Evolutionary conservation across 768 basidiomycete species (phyloP).

Genomic region (Agaricus blazei): DNA sequence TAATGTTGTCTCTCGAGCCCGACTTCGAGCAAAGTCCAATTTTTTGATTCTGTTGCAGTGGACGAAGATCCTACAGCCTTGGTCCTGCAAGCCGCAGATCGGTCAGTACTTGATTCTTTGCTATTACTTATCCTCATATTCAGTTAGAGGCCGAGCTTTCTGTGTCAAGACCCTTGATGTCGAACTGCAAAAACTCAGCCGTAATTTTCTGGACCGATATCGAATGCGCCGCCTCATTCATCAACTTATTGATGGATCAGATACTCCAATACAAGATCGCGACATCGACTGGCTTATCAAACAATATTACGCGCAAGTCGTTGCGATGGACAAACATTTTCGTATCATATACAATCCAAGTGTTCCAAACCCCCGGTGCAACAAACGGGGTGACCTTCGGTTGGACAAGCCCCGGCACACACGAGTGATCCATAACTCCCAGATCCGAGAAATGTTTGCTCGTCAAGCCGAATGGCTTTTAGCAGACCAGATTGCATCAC

Average conservation of each 20-base stretch:
- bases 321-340: slow-evolving; percentile 18
- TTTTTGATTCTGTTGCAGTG: not conserved
- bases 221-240: slow-evolving; percentile 42
- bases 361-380: not conserved
- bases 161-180: slow-evolving; percentile 42
- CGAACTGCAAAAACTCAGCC: slow-evolving; percentile 33
- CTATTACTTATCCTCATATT: not conserved
- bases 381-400: slow-evolving; percentile 16
- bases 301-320: slow-evolving; percentile 29
- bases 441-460: slow-evolving; percentile 47
- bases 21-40: not conserved
- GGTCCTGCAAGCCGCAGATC: slow-evolving; percentile 13
- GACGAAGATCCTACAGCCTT: slow-evolving; percentile 10
- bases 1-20: not conserved
- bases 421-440: slow-evolving; percentile 44
- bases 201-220: slow-evolving; percentile 48
- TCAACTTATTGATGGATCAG: slow-evolving; percentile 32
- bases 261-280: slow-evolving; percentile 29
- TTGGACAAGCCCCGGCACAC: slow-evolving; percentile 32
- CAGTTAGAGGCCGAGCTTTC: slow-evolving; percentile 36
- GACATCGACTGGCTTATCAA: slow-evolving; percentile 47
- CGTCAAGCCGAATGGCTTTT: slow-evolving; percentile 57
- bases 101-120: slow-evolving; percentile 12
- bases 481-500: slow-evolving; percentile 36
- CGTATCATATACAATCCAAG: slow-evolving; percentile 30